A percentile compares a stretch with the other conserved stretches of the same genome.
Evolutionary conservation across 257 asterid species (phyloP).

Genomic region (Scutellaria barbata): DNA sequence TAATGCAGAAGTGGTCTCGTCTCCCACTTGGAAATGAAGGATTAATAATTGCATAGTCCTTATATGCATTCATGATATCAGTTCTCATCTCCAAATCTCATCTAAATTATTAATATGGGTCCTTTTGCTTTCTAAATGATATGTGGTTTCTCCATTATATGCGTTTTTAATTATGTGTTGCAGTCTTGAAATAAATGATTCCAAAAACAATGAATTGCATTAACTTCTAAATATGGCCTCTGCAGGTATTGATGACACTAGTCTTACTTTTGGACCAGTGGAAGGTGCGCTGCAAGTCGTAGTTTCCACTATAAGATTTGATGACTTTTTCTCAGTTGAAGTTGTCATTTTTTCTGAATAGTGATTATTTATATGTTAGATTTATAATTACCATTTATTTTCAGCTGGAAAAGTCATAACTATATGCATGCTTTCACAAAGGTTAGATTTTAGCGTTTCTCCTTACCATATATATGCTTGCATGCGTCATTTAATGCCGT

Average conservation of each 20-base stretch:
- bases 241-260: constrained; percentile 67
- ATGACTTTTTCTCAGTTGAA: constrained; percentile 11
- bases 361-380: constrained; percentile 7
- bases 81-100: constrained; percentile 7
- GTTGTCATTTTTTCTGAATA: constrained; percentile 2
- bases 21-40: constrained; percentile 1
- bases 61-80: not conserved
- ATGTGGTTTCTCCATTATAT: not conserved
- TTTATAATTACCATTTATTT: constrained; percentile 13
- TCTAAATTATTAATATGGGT: constrained; percentile 10
- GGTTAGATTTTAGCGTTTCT: constrained; percentile 9
- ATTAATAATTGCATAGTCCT: not conserved
- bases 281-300: constrained; percentile 51
- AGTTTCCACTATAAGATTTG: constrained; percentile 7
- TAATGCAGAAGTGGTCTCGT: not conserved
- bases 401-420: constrained; percentile 8
- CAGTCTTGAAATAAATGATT: constrained; percentile 13
- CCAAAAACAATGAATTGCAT: not conserved
- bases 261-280: constrained; percentile 65
- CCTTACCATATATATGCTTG: not conserved
- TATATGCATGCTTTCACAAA: constrained; percentile 1
- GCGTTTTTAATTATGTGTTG: not conserved
- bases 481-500: constrained; percentile 5
- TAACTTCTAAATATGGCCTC: constrained; percentile 31
- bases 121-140: not conserved